Evolutionary conservation across 2,329 filamentous ascomycete species (phyloP).

Genomic region (Lachnellula occidentalis): DNA sequence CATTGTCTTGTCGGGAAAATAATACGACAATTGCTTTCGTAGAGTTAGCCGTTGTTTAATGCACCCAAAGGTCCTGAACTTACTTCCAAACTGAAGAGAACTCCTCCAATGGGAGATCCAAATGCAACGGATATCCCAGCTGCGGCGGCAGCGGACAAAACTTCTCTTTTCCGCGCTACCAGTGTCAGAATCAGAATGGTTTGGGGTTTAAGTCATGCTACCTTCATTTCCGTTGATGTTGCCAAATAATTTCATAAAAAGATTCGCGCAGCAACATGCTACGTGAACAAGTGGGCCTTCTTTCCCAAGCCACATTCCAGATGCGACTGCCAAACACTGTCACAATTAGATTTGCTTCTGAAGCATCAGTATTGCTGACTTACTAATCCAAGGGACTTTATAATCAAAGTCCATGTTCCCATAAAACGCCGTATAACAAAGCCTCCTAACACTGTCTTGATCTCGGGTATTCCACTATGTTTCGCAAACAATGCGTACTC

Average conservation of each 20-base stretch:
- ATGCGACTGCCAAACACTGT: slow-evolving; percentile 83
- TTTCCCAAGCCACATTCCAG: slow-evolving; percentile 94
- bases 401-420: slow-evolving; percentile 79
- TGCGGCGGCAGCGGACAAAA: slow-evolving; percentile 83
- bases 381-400: slow-evolving; percentile 85
- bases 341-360: background rate
- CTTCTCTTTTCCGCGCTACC: slow-evolving; percentile 82
- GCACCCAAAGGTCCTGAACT: slow-evolving; percentile 6
- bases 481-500: slow-evolving; percentile 83
- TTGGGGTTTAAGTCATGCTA: slow-evolving; percentile 28
- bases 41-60: slow-evolving; percentile 9
- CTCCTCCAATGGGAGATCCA: slow-evolving; percentile 74
- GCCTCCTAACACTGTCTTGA: slow-evolving; percentile 91
- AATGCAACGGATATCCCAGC: slow-evolving; percentile 55
- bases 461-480: slow-evolving; percentile 94
- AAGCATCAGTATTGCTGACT: slow-evolving; percentile 25
- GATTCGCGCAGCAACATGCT: slow-evolving; percentile 90
- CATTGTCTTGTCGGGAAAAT: slow-evolving; percentile 99
- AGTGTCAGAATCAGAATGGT: slow-evolving; percentile 23
- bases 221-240: slow-evolving; percentile 83
- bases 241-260: slow-evolving; percentile 85
- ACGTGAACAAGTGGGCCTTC: slow-evolving; percentile 95
- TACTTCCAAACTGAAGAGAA: slow-evolving; percentile 90
- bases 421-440: slow-evolving; percentile 88
- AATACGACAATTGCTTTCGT: slow-evolving; percentile 81